Percentiles rank a stretch among this genome's conserved stretches.
These are phyloP conservation scores for Aspergillus sclerotioniger DNA, from an alignment of 495 filamentous ascomycete genomes.

Conservation along the genomic window DNA sequence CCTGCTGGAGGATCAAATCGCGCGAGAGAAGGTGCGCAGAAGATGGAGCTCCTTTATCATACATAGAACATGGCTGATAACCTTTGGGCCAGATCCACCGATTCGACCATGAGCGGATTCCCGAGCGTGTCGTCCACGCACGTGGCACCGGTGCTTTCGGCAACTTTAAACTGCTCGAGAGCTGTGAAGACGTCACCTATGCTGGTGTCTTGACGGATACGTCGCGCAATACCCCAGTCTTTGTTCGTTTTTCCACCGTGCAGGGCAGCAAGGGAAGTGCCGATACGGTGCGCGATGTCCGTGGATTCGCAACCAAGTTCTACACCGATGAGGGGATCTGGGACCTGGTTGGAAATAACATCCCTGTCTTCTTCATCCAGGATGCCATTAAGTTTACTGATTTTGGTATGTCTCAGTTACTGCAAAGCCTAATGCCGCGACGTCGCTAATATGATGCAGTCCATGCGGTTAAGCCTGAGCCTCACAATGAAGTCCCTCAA, in stretches of 20 bases:
- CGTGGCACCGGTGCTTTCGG: constrained; percentile 73
- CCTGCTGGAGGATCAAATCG: constrained; percentile 69
- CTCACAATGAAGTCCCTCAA: constrained; percentile 62
- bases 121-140: constrained; percentile 79
- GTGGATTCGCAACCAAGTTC: constrained; percentile 69
- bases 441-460: constrained; percentile 42
- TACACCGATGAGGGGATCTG: constrained; percentile 43
- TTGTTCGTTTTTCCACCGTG: constrained; percentile 71
- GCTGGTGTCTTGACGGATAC: constrained; percentile 74
- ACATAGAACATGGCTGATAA: neutral
- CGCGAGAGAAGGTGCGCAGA: constrained; percentile 69
- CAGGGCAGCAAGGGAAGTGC: constrained; percentile 64
- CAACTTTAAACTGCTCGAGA: constrained; percentile 64
- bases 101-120: constrained; percentile 76
- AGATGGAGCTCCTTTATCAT: no score
- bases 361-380: constrained; percentile 66
- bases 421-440: constrained; percentile 13
- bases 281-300: constrained; percentile 69
- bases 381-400: constrained; percentile 66
- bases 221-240: constrained; percentile 65
- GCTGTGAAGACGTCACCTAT: constrained; percentile 58
- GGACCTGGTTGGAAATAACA: constrained; percentile 64
- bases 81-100: constrained; percentile 53
- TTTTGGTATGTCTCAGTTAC: constrained; percentile 39
- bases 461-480: constrained; percentile 70